Evolutionary conservation across 116 monocot genomes (phyloP).

Genomic region (Thalassia testudinum): DNA sequence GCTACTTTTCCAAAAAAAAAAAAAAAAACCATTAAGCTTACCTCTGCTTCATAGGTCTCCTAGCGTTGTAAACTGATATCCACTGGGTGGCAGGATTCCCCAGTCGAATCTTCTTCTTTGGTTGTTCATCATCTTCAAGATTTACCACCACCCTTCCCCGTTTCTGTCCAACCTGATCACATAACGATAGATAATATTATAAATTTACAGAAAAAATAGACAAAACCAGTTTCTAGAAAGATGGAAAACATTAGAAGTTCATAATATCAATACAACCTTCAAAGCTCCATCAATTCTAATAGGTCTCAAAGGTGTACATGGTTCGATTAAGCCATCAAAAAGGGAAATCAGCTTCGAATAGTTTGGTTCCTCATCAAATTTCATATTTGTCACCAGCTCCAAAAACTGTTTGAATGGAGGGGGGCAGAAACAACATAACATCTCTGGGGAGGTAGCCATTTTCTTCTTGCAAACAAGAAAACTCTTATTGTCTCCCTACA

Average conservation of each 20-base stretch:
- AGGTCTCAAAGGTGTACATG: slow-evolving; percentile 35
- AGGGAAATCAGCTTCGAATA: slow-evolving; percentile 62
- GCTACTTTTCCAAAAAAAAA: too few species aligned
- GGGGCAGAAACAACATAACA: slow-evolving; percentile 73
- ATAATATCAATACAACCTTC: slow-evolving; percentile 23
- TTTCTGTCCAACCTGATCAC: slow-evolving; percentile 83
- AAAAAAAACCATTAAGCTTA: too few species aligned
- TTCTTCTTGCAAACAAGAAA: slow-evolving; percentile 98
- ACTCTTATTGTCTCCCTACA: slow-evolving; percentile 93
- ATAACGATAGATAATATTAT: not conserved
- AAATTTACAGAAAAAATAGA: not conserved
- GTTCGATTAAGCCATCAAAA: slow-evolving; percentile 56
- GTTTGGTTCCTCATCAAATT: slow-evolving; percentile 74
- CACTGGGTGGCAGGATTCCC: slow-evolving; percentile 92
- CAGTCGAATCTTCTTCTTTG: slow-evolving; percentile 79
- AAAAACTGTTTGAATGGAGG: slow-evolving; percentile 78
- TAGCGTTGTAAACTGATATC: slow-evolving; percentile 96
- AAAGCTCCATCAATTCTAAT: slow-evolving; percentile 70
- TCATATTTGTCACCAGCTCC: slow-evolving; percentile 60
- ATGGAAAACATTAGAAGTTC: not conserved
- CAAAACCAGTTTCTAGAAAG: not conserved
- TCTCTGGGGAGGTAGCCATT: slow-evolving; percentile 86
- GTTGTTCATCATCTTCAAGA: slow-evolving; percentile 93
- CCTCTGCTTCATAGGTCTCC: slow-evolving; percentile 96
- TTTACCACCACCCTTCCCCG: slow-evolving; percentile 57